A percentile compares a stretch with the other conserved stretches of the same genome.
phyloP scores from a whole-genome alignment of 2,329 filamentous ascomycete genomes.

The Tolypocladium tropicale region DNA sequence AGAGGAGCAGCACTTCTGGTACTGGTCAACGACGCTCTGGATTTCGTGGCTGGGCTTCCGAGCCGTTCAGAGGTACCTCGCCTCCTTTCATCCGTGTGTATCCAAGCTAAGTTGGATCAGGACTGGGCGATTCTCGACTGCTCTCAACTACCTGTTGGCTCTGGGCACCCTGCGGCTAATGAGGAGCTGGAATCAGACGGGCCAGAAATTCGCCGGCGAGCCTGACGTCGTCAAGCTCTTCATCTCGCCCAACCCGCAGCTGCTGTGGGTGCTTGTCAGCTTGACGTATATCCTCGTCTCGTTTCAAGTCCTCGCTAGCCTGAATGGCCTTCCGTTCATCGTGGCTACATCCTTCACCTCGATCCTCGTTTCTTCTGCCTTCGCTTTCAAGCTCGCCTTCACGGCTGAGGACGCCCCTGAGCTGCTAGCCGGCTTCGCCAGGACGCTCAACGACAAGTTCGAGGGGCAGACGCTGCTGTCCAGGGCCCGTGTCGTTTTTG shows the following conservation, averaged over 20 bases:
- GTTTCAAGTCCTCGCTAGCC: slow-evolving; percentile 30
- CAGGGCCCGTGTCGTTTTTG: slow-evolving; percentile 40
- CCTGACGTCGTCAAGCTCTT: slow-evolving; percentile 73
- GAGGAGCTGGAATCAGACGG: slow-evolving; percentile 90
- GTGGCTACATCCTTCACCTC: slow-evolving; percentile 29
- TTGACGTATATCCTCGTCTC: slow-evolving; percentile 56
- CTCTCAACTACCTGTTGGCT: slow-evolving; percentile 30
- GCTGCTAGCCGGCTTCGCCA: slow-evolving; percentile 45
- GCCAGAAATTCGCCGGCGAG: slow-evolving; percentile 88
- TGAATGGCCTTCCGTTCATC: slow-evolving; percentile 30
- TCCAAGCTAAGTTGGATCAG: slow-evolving; percentile 10
- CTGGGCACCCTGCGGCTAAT: slow-evolving; percentile 55
- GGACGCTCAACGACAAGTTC: slow-evolving; percentile 27
- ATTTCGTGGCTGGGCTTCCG: slow-evolving; percentile 41
- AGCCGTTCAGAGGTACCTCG: slow-evolving; percentile 28
- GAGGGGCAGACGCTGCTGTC: slow-evolving; percentile 34
- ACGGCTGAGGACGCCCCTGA: slow-evolving; percentile 83
- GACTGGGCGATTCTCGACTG: slow-evolving; percentile 14
- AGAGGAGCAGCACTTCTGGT: slow-evolving; percentile 98
- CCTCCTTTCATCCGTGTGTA: neutral
- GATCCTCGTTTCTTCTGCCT: slow-evolving; percentile 40
- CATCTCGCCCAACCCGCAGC: slow-evolving; percentile 48
- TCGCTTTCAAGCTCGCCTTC: slow-evolving; percentile 85
- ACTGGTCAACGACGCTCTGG: slow-evolving; percentile 75
- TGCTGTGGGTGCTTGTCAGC: slow-evolving; percentile 67